Percentiles rank a stretch among this genome's conserved stretches.
Conservation (phyloP, 108 stramenopile genomes). For the Pseudonitzschia multiseries region DNA sequence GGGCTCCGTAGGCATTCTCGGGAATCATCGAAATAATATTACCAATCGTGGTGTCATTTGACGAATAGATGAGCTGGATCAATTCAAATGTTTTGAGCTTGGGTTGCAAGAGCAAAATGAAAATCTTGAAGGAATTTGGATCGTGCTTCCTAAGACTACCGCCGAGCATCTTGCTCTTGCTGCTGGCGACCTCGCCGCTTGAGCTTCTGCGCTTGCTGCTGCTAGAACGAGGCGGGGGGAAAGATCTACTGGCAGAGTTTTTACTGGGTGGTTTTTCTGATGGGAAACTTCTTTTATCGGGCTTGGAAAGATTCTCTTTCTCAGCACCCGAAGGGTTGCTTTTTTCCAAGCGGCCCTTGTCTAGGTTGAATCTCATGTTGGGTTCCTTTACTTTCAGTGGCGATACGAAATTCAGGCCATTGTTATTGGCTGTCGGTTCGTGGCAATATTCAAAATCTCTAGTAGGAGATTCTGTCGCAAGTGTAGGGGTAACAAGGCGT, state of each 20-base stretch:
- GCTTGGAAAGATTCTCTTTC: conserved; percentile 2
- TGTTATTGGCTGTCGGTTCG: conserved; percentile 15
- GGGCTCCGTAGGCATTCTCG: conserved; percentile 51
- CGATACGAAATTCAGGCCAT: conserved; percentile 7
- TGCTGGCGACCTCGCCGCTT: background rate
- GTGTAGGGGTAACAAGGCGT: conserved; percentile 26
- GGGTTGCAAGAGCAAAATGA: conserved; percentile 52
- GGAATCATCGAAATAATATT: conserved; percentile 53
- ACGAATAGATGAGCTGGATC: conserved; percentile 48
- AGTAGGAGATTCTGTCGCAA: background rate
- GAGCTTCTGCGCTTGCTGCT: background rate
- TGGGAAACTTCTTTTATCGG: conserved; percentile 8
- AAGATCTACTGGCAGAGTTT: background rate
- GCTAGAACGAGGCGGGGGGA: background rate
- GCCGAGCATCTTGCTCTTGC: conserved; percentile 12
- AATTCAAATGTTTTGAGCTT: conserved; percentile 56
- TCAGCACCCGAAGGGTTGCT: background rate
- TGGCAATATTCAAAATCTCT: conserved; percentile 14
- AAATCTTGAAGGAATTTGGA: conserved; percentile 46
- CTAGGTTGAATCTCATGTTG: conserved; percentile 15
- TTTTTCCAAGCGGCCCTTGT: conserved; percentile 7
- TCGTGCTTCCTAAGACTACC: conserved; percentile 15
- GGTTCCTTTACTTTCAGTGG: conserved; percentile 18
- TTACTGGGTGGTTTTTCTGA: conserved; percentile 9
- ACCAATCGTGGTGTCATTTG: conserved; percentile 51